Evolutionary conservation across 345 rosid species (phyloP).

Genomic region (Noccaea caerulescens): DNA sequence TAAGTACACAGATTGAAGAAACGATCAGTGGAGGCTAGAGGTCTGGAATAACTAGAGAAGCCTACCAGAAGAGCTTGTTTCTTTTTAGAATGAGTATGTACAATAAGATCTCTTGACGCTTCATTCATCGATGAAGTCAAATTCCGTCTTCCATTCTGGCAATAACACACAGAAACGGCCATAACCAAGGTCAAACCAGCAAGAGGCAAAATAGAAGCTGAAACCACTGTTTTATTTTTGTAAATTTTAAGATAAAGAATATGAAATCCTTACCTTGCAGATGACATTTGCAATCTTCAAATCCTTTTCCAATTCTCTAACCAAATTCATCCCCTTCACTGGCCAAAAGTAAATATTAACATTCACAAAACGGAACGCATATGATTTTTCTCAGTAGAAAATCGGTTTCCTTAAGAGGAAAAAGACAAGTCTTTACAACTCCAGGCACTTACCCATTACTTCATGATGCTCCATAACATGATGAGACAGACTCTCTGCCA

Average conservation of each 20-base stretch:
- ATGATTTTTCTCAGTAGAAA: neutral
- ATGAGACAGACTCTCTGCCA: conserved; percentile 73
- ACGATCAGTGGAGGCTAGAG: conserved; percentile 14
- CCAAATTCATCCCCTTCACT: conserved; percentile 99
- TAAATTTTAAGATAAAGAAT: conserved; percentile 7
- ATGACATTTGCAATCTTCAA: conserved; percentile 95
- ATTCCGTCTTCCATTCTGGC: conserved; percentile 96
- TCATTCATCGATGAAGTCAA: conserved; percentile 88
- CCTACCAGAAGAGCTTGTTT: conserved; percentile 92
- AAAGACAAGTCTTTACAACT: conserved; percentile 8
- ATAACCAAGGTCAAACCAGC: conserved; percentile 37
- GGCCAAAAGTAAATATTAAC: conserved; percentile 58
- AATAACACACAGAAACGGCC: conserved; percentile 34
- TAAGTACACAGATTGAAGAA: conserved; percentile 18
- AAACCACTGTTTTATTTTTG: conserved; percentile 1
- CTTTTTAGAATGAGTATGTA: conserved; percentile 85
- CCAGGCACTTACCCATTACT: conserved; percentile 83
- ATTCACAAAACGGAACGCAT: conserved; percentile 8
- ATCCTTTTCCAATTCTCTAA: conserved; percentile 95
- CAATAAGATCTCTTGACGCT: conserved; percentile 98
- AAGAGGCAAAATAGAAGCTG: conserved; percentile 16
- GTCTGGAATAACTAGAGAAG: conserved; percentile 26
- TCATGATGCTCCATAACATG: conserved; percentile 97
- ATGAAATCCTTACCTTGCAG: conserved; percentile 70
- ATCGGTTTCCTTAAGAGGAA: neutral